A percentile compares a stretch with the other conserved stretches of the same genome.
These are phyloP conservation scores for Byssothecium circinans DNA, from an alignment of 2,329 filamentous ascomycete species.

Conservation along the genomic window DNA sequence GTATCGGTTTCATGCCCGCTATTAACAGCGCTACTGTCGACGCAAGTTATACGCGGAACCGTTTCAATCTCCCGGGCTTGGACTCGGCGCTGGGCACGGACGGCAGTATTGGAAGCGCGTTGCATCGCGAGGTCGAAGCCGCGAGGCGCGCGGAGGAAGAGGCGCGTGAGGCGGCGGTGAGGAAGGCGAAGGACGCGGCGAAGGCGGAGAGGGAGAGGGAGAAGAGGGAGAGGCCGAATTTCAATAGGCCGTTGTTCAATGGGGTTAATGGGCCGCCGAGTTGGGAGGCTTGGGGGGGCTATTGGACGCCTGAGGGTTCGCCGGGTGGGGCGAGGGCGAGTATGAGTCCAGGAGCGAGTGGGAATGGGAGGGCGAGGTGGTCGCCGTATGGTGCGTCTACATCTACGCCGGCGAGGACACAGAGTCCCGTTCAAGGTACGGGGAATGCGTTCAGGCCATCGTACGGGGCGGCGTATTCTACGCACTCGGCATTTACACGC, in stretches of 20 bases:
- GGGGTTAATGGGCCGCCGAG: slow-evolving; percentile 14
- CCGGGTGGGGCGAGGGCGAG: neutral
- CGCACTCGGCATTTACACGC: neutral
- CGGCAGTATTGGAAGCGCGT: slow-evolving; percentile 10
- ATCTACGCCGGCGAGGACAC: no score
- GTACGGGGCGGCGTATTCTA: neutral
- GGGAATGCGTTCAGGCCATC: neutral
- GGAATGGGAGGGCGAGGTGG: no score
- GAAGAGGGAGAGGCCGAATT: slow-evolving; percentile 4
- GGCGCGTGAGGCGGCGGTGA: neutral
- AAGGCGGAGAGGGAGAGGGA: neutral
- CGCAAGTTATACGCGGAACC: slow-evolving; percentile 13
- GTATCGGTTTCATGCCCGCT: slow-evolving; percentile 4
- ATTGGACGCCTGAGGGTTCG: neutral
- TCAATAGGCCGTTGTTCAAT: slow-evolving; percentile 24
- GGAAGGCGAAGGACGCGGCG: neutral
- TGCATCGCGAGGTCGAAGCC: slow-evolving; percentile 6
- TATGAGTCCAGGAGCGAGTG: neutral
- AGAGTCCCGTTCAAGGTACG: neutral
- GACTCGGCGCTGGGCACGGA: slow-evolving; percentile 6
- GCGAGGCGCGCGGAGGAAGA: slow-evolving; percentile 2
- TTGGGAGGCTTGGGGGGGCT: neutral
- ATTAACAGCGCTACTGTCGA: slow-evolving; percentile 1
- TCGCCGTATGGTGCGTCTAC: no score
- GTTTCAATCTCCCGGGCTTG: slow-evolving; percentile 13